These are phyloP conservation scores for Globisporangium middletonii DNA, from an alignment of 352 stramenopile genomes.

Conservation along the genomic window DNA sequence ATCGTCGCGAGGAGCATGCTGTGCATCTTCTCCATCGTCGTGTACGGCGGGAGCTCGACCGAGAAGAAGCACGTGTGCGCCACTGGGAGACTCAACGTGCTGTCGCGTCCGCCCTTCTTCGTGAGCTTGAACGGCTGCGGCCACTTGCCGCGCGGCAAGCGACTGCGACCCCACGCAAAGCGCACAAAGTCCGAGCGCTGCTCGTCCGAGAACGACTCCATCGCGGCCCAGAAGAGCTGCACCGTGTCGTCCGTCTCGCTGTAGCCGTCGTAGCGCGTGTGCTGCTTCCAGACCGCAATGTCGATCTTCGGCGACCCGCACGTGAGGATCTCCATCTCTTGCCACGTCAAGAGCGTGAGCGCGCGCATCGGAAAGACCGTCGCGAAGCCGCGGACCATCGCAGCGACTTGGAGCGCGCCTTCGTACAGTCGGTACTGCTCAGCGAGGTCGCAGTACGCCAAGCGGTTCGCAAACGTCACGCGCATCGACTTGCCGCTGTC, in stretches of 20 bases:
- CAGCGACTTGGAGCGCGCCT: conserved; percentile 54
- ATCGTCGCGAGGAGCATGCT: conserved; percentile 92
- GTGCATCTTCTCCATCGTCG: conserved; percentile 86
- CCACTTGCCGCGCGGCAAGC: conserved; percentile 87
- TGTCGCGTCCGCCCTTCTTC: conserved; percentile 83
- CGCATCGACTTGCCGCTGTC: conserved; percentile 51
- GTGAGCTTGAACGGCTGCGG: conserved; percentile 90
- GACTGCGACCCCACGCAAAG: conserved; percentile 92
- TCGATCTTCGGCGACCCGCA: conserved; percentile 91
- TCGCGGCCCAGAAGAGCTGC: conserved; percentile 86
- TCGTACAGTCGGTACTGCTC: conserved; percentile 81
- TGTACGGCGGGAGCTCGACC: conserved; percentile 92
- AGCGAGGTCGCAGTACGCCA: conserved; percentile 78
- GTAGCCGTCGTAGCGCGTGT: conserved; percentile 89
- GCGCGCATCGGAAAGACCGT: conserved; percentile 81
- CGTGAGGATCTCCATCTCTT: conserved; percentile 89
- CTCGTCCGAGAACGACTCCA: conserved; percentile 84
- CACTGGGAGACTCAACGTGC: conserved; percentile 80
- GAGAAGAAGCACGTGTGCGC: conserved; percentile 96
- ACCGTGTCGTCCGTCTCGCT: conserved; percentile 77
- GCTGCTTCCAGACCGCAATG: conserved; percentile 77
- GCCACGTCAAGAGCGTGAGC: conserved; percentile 85
- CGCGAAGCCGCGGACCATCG: conserved; percentile 79
- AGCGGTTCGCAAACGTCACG: conserved; percentile 82
- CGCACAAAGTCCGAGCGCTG: conserved; percentile 89